A percentile compares a stretch with the other conserved stretches of the same genome.
These are phyloP conservation scores for Barnettozyma californica DNA, from an alignment of 805 yeast species.

Conservation along the genomic window DNA sequence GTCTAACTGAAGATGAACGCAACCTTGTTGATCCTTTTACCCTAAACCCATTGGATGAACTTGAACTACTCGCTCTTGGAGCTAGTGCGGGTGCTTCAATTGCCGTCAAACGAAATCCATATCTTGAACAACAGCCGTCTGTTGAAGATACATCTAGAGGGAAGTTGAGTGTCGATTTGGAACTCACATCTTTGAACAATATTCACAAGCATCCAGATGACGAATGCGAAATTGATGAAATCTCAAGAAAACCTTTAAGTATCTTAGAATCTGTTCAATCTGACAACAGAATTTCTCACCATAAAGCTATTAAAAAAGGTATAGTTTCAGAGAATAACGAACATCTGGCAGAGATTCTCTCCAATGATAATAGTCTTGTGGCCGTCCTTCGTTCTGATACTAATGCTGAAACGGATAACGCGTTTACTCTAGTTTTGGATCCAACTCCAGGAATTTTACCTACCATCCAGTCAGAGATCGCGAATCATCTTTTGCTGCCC, in stretches of 20 bases:
- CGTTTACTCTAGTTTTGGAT: neutral
- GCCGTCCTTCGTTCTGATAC: neutral
- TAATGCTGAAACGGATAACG: neutral
- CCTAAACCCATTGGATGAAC: constrained; percentile 12
- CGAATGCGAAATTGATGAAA: neutral
- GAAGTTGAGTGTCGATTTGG: neutral
- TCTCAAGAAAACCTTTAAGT: neutral
- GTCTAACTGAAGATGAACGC: neutral
- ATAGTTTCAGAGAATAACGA: neutral
- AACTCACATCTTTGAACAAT: neutral
- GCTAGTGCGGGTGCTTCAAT: neutral
- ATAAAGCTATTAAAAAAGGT: neutral
- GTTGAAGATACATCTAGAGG: neutral
- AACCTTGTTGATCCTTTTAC: constrained; percentile 10
- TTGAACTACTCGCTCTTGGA: constrained; percentile 4
- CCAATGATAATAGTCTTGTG: neutral
- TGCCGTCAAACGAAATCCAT: constrained; percentile 2
- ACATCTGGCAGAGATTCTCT: neutral
- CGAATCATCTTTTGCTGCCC: neutral
- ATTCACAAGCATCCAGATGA: neutral
- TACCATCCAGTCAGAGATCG: neutral
- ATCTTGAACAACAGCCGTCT: neutral
- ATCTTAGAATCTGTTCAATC: neutral
- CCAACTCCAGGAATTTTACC: neutral
- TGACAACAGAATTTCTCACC: neutral